phyloP scores from a whole-genome alignment of 1,284 basidiomycete genomes.

The Malassezia yamatoensis region DNA sequence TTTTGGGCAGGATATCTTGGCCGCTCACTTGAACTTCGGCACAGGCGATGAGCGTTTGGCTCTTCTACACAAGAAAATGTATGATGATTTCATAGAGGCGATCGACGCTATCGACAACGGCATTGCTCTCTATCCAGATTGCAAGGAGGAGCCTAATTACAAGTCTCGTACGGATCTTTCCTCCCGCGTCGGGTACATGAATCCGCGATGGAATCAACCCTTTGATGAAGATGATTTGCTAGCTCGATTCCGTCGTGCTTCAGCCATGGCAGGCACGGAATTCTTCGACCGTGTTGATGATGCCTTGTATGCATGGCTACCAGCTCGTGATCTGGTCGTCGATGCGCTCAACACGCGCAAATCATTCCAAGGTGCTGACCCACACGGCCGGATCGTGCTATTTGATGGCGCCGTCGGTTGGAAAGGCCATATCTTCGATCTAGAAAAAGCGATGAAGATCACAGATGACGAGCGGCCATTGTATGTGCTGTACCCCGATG shows the following conservation, averaged over 20 bases:
- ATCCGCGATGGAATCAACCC: constrained; percentile 44
- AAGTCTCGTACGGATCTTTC: constrained; percentile 40
- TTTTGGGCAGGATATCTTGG: constrained; percentile 80
- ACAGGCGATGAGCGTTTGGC: constrained; percentile 58
- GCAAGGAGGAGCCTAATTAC: constrained; percentile 32
- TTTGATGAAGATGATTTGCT: constrained; percentile 24
- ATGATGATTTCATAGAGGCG: constrained; percentile 82
- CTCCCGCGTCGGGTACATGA: constrained; percentile 37
- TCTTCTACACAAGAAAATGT: constrained; percentile 76
- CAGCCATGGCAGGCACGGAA: constrained; percentile 71
- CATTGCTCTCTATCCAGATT: constrained; percentile 33
- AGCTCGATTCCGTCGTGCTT: constrained; percentile 63
- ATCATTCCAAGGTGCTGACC: constrained; percentile 53
- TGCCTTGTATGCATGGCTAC: constrained; percentile 80
- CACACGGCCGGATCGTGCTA: constrained; percentile 66
- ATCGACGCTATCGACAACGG: constrained; percentile 77
- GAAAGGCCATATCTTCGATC: constrained; percentile 88
- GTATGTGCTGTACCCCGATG: constrained; percentile 78
- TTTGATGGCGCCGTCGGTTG: constrained; percentile 73
- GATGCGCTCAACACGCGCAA: constrained; percentile 58
- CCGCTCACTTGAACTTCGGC: constrained; percentile 55
- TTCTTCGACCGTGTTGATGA: constrained; percentile 72
- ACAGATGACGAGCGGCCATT: constrained; percentile 53
- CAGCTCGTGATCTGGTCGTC: constrained; percentile 72
- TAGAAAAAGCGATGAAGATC: constrained; percentile 55